Evolutionary conservation across 2,329 filamentous ascomycete species (phyloP), one percentile per base, ranked within the genome.

Genomic region (Juglanconis juglandina): DNA sequence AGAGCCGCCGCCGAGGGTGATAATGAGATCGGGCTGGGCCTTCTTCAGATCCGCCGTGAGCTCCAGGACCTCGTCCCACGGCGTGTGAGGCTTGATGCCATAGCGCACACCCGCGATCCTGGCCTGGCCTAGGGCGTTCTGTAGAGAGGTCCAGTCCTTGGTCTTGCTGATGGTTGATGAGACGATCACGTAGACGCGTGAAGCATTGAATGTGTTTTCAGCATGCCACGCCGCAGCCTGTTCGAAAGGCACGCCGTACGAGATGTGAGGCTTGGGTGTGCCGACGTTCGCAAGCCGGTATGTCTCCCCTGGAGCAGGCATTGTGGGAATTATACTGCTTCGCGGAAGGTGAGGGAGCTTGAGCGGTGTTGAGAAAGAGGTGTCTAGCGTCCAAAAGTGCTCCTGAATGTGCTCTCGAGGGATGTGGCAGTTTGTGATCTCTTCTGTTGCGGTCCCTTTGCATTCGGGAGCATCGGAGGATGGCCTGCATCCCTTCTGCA

Each of bases 21-120:
- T 33, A 39, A 66, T 53, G n/a, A 52, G 41, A 14, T 66, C 63
- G 5, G 64, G 61, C 8, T 51, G 30, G 6, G 59, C 32, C 10
- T 17, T 33, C 14, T 53, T 53, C 13, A 65, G 24, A 9, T 63
- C 63, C 11, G 47, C 44, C 11, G 57, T 42, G 33, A 65, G 41
- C 33, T 61, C 56, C 2, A 64, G 42, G 34, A 66, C 57, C 39
- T 66, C 65, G 5, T 33, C 53, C 42, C 53, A 65, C 24, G 62
- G 62, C 39, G 65, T 65, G 52, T 66, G 65, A 13, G 65, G 55
- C 13, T 55, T 59, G 44, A 66, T 64, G 54, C 65, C 65, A 10
- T 60, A 37, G 41, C 54, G 55, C 32, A 64, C 39, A 51, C 62
- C 64, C 33, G 58, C 65, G 3, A 66, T 35, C 11, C 35, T 30